phyloP scores from a whole-genome alignment of 2,329 filamentous ascomycete species.

The Sporothrix protearum region DNA sequence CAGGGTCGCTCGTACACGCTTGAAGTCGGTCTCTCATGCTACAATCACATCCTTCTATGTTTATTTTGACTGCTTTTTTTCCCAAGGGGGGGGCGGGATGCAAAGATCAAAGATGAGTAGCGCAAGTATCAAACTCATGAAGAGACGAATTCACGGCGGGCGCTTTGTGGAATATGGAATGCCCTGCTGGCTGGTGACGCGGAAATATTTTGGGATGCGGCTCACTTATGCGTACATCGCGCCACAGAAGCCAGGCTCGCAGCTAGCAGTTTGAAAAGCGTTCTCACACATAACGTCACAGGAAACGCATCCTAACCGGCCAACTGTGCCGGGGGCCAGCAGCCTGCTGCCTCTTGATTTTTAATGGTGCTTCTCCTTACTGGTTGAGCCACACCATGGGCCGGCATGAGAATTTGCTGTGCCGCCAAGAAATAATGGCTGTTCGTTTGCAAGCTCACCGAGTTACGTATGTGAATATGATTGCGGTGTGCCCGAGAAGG shows the following conservation, averaged over 20 bases:
- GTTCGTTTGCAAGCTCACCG: not conserved
- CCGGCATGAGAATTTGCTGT: not conserved
- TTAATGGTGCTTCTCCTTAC: not conserved
- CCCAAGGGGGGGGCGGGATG: no score
- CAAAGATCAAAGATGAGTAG: no score
- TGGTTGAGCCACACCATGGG: not conserved
- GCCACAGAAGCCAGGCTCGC: not conserved
- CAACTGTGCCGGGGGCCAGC: not conserved
- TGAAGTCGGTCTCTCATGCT: not conserved
- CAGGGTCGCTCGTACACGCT: not conserved
- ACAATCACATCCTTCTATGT: not conserved
- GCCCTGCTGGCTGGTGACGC: not conserved
- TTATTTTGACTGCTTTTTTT: no score
- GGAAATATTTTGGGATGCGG: not conserved
- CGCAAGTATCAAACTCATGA: not conserved
- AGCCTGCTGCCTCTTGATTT: not conserved
- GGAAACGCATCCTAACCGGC: not conserved
- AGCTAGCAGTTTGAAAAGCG: not conserved
- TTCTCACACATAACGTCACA: not conserved
- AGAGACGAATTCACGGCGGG: no score
- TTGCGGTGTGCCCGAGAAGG: not conserved
- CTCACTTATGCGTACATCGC: not conserved
- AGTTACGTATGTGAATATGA: not conserved
- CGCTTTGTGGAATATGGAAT: not conserved
- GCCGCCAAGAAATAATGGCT: not conserved